Evolutionary conservation across 73 alveolate genomes (phyloP).

Genomic region (Blepharisma japonicum): DNA sequence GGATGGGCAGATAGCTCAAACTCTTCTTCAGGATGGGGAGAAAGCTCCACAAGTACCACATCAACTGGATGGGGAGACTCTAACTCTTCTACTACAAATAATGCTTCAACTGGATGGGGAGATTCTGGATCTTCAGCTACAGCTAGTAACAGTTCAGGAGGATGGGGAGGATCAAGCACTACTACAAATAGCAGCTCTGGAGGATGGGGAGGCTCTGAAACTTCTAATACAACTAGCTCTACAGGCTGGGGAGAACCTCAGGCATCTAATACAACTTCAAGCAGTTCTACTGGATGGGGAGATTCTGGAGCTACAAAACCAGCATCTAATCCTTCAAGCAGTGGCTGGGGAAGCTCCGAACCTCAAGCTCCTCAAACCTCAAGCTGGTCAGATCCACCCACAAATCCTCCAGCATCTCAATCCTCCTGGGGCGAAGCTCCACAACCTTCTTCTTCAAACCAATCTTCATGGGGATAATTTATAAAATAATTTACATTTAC

Average conservation of each 20-base stretch:
- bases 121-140: conserved; percentile 5
- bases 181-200: too few species aligned
- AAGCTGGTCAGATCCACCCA: background rate
- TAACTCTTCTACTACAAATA: background rate
- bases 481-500: too few species aligned
- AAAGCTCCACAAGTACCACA: too few species aligned
- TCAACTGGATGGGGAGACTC: conserved; percentile 12
- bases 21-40: conserved; percentile 29
- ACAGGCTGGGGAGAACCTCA: background rate
- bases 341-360: conserved; percentile 9
- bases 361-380: background rate
- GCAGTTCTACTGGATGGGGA: conserved; percentile 13
- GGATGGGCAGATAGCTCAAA: background rate
- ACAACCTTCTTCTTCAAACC: background rate
- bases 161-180: too few species aligned
- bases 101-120: background rate
- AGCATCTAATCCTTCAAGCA: background rate
- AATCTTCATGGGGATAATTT: background rate
- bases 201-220: too few species aligned
- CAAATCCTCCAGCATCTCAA: background rate
- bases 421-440: background rate
- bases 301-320: conserved; percentile 6
- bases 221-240: background rate
- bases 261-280: background rate
- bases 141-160: too few species aligned